Conservation (phyloP, 2,329 filamentous ascomycete species). For the Albophoma yamanashiensis region DNA sequence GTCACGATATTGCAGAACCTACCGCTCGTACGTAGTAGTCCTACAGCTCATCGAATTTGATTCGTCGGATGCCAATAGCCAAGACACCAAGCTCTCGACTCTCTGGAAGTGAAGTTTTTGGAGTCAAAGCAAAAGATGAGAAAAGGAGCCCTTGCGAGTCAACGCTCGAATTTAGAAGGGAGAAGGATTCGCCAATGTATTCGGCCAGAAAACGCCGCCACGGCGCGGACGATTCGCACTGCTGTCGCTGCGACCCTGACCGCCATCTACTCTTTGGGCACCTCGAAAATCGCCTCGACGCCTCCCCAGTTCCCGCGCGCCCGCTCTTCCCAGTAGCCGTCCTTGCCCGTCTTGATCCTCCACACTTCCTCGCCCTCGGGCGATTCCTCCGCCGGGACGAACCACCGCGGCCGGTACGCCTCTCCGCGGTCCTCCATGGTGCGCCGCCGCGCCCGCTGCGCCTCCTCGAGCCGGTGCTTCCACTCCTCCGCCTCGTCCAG, state of each 20-base stretch:
- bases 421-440: slow-evolving; percentile 68
- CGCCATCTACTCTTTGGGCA: slow-evolving; percentile 12
- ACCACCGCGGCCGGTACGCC: slow-evolving; percentile 71
- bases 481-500: slow-evolving; percentile 74
- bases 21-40: too few species aligned
- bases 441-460: slow-evolving; percentile 64
- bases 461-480: slow-evolving; percentile 79
- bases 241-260: neutral
- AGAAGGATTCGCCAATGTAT: neutral
- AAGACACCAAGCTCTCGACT: neutral
- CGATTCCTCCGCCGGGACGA: slow-evolving; percentile 55
- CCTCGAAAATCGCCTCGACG: slow-evolving; percentile 39
- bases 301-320: slow-evolving; percentile 55
- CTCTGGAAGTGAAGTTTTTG: neutral
- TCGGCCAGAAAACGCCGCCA: neutral
- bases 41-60: neutral
- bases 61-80: neutral
- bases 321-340: slow-evolving; percentile 90
- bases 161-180: too few species aligned
- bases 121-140: neutral
- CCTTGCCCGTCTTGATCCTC: slow-evolving; percentile 69
- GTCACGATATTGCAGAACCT: neutral
- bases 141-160: too few species aligned
- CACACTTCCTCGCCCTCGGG: slow-evolving; percentile 57
- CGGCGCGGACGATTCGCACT: neutral